Base-by-base conservation (phyloP, 768 basidiomycete genomes). In the Tylopilus subfusipes region DNA sequence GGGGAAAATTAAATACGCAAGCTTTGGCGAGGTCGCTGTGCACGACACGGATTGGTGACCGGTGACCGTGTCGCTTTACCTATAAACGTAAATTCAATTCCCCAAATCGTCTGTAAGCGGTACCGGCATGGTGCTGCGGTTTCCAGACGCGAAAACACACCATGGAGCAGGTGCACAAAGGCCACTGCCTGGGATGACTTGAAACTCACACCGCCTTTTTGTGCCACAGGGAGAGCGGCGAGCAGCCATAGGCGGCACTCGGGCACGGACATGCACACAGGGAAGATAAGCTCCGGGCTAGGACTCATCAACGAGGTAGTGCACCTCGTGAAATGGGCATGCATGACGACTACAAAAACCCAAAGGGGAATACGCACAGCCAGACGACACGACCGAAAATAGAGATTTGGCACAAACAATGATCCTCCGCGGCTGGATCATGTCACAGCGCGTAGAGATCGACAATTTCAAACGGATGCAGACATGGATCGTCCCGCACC, bases 351-450 rank as follows among this genome's bases (percentile, higher is more conserved):
- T 44, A 44, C n/a, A 52, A 47, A 47, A 46, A 18, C 65, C 63
- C 34, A 58, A 62, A 55, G 63, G 56, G 65, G 63, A 56, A 63
- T 40, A 54, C 44, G 53, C 63, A 66, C 66, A 63, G 65, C 65
- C 62, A 43, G 50, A 50, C 47, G 53, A 60, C 53, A 62, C 48
- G 55, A 52, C 42, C n/a, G 48, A n/a, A 40, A 40, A 39, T n/a
- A n/a, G 36, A 44, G 47, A 47, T 33, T 7, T 49, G 34, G 36
- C 18, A 38, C 48, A 48, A 43, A 50, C 24, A 43, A 52, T 24
- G 50, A 45, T 45, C 48, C 50, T 58, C 18, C 9, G 18, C 8
- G 25, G 29, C 21, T 44, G 50, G 46, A 44, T 40, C 60, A 52
- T 58, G 30, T 58, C 46, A 54, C 51, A 22, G 39, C 36, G 44